phyloP scores from a whole-genome alignment of 116 monocot genomes.

The Dioscorea cayenensis region DNA sequence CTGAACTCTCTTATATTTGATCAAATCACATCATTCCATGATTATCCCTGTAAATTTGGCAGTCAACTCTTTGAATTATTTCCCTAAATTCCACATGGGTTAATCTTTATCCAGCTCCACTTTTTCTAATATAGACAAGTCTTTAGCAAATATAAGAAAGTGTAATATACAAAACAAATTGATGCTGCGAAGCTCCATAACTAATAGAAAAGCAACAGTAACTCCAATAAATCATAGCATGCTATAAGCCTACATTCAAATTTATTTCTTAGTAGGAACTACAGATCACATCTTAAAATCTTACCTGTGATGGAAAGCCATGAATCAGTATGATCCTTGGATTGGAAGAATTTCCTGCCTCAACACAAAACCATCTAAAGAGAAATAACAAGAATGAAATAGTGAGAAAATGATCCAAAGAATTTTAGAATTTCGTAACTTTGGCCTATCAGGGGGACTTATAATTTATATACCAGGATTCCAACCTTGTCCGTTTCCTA shows the following conservation, averaged over 20 bases:
- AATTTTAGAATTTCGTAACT: not conserved
- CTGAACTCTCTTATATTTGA: no score
- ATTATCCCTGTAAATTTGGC: no score
- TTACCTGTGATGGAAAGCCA: constrained; percentile 92
- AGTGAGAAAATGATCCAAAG: not conserved
- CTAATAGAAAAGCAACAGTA: no score
- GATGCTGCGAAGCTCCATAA: no score
- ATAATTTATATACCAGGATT: constrained; percentile 30
- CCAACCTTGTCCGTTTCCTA: constrained; percentile 15
- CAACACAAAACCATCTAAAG: constrained; percentile 89
- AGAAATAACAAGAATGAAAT: constrained; percentile 3
- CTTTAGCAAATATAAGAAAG: no score
- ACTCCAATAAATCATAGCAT: not conserved
- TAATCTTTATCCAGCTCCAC: no score
- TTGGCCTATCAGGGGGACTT: constrained; percentile 7
- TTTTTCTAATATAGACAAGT: no score
- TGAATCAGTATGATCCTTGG: constrained; percentile 59
- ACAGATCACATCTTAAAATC: not conserved
- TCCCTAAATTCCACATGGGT: no score
- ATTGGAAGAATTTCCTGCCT: constrained; percentile 58
- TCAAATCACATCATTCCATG: no score
- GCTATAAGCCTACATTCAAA: not conserved
- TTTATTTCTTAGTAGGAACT: not conserved
- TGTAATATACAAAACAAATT: no score
- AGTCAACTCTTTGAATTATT: no score